phyloP scores from a whole-genome alignment of 441 rosid genomes.

The Corymbia citriodora region DNA sequence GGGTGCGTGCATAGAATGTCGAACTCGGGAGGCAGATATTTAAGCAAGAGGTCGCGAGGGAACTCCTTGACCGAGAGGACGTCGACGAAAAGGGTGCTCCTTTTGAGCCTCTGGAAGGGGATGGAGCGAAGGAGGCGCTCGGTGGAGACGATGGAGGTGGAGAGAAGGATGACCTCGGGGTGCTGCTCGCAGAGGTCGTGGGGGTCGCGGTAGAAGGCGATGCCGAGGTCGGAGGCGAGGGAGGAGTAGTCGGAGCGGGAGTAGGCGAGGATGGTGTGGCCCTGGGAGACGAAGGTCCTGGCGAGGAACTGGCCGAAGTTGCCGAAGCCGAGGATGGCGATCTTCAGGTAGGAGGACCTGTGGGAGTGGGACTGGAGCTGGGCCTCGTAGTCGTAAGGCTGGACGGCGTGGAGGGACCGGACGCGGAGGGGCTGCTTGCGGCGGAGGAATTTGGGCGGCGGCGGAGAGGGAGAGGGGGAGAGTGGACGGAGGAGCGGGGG shows the following conservation, averaged over 20 bases:
- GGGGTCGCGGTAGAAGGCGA: slow-evolving; percentile 29
- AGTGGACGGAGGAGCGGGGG: neutral
- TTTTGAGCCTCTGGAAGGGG: slow-evolving; percentile 42
- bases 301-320: slow-evolving; percentile 56
- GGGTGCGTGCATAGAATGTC: slow-evolving; percentile 50
- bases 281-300: slow-evolving; percentile 30
- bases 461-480: neutral
- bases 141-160: slow-evolving; percentile 47
- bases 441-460: neutral
- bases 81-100: slow-evolving; percentile 68
- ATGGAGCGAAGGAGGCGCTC: slow-evolving; percentile 25
- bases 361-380: slow-evolving; percentile 35
- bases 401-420: slow-evolving; percentile 65
- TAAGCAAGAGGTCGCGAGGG: slow-evolving; percentile 41
- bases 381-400: slow-evolving; percentile 62
- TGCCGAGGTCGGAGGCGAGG: slow-evolving; percentile 22
- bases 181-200: slow-evolving; percentile 64
- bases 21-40: slow-evolving; percentile 31
- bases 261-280: slow-evolving; percentile 39
- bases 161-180: slow-evolving; percentile 48
- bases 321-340: slow-evolving; percentile 70
- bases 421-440: slow-evolving; percentile 19
- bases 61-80: slow-evolving; percentile 78
- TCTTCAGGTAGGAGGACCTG: slow-evolving; percentile 39
- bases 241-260: slow-evolving; percentile 36